Evolutionary conservation across 2,329 filamentous ascomycete species (phyloP).

Genomic region (Talaromyces rugulosus): DNA sequence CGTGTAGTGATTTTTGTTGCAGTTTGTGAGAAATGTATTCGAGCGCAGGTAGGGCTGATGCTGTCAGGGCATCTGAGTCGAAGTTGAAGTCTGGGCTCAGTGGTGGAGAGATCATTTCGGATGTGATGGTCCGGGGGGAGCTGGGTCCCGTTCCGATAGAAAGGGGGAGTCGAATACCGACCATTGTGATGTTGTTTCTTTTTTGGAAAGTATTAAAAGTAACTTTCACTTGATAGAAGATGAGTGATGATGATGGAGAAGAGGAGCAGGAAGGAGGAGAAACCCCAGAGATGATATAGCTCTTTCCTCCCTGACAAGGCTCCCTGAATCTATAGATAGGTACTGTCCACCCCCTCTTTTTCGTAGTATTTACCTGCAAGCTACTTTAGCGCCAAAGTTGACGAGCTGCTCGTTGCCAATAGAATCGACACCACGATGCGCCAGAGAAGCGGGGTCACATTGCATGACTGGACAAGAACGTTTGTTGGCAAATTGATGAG

Average conservation of each 20-base stretch:
- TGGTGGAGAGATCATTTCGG: conserved; percentile 40
- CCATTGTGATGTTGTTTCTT: conserved; percentile 5
- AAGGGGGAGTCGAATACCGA: conserved; percentile 12
- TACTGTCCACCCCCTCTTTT: not conserved
- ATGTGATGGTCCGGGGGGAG: conserved; percentile 33
- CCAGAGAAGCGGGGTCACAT: not conserved
- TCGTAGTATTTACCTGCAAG: not conserved
- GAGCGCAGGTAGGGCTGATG: conserved; percentile 34
- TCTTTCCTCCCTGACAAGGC: not conserved
- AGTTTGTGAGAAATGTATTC: conserved; percentile 41
- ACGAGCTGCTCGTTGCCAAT: not conserved
- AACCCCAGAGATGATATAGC: not conserved
- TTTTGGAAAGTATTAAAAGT: not conserved
- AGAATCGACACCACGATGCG: not conserved
- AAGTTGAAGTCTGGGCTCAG: conserved; percentile 35
- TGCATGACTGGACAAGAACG: not conserved
- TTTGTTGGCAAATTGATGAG: not conserved
- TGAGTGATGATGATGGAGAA: not conserved
- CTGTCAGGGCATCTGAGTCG: conserved; percentile 32
- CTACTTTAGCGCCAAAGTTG: not conserved
- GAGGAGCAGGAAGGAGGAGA: not conserved
- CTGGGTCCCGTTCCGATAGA: conserved; percentile 21
- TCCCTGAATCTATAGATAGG: not conserved
- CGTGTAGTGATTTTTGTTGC: conserved; percentile 34
- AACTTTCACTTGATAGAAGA: not conserved